Base-by-base conservation (phyloP, 1,139 yeast species). In the Candida tropicalis region DNA sequence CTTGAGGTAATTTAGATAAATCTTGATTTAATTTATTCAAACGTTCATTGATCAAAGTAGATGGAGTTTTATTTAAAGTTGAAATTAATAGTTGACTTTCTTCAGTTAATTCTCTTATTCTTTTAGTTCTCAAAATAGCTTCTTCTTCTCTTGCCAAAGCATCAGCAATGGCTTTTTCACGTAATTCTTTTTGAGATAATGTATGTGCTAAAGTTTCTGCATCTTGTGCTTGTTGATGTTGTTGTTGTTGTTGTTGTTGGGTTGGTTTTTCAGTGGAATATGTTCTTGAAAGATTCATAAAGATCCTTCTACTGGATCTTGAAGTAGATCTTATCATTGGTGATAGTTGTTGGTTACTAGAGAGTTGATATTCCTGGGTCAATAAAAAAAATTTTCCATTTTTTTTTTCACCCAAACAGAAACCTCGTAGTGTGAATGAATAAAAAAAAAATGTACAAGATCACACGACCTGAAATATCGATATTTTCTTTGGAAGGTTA, bases 71-170 rank as follows among this genome's bases (percentile, higher is more conserved):
- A 51, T 72, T 72, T 47, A 73, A 67, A n/a, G 60, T 52, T 4
- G 59, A 48, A 18, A 73, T 65, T 42, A 61, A 54, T 5, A 54
- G 59, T 36, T 52, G 54, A 2, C 74, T 62, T 33, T 57, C 51
- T 16, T 53, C 53, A 40, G 64, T 68, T 44, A 71, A 61, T 47
- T 70, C 73, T 31, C 74, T 60, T 38, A 73, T 56, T 13, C 63
- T 61, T 47, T 70, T 70, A 26, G 68, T 65, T 44, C 55, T 66
- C 17, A 67, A 65, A 28, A 64, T 58, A 23, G 67, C 68, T 47
- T 66, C 75, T 60, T 71, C 77, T 51, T 73, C 78, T 47, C 62
- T 60, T 4, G 77, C 77, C 29, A 71, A 60, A 0, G 77, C 77
- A 47, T 71, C 76, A 1, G 76, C 73, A 36, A 73, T 54, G 2